phyloP scores from a whole-genome alignment of 345 rosid genomes.

The Acer yangbiense region DNA sequence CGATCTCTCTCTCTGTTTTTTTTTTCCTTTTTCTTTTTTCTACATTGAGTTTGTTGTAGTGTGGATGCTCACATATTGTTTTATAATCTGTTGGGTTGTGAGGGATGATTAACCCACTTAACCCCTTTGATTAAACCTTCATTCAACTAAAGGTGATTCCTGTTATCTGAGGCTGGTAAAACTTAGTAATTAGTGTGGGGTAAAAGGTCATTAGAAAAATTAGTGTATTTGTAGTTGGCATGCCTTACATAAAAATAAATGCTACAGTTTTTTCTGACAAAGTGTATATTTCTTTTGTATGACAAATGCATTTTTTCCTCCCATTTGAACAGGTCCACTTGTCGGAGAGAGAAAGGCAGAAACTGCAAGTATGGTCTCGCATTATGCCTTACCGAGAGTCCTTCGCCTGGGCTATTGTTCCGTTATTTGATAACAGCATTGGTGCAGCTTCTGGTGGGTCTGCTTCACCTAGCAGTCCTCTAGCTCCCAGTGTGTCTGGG shows the following conservation, averaged over 20 bases:
- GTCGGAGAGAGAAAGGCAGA: conserved; percentile 96
- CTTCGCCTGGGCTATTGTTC: conserved; percentile 98
- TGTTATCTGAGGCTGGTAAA: background rate
- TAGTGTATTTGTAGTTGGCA: background rate
- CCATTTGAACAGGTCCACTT: conserved; percentile 65
- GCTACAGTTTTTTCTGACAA: background rate
- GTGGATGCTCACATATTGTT: background rate
- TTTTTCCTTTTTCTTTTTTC: background rate
- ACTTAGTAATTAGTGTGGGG: background rate
- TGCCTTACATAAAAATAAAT: background rate
- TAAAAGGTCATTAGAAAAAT: background rate
- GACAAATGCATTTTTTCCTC: conserved; percentile 12
- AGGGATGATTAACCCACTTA: background rate
- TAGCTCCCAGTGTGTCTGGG: conserved; percentile 83
- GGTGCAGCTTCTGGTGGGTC: conserved; percentile 77
- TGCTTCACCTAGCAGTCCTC: conserved; percentile 98
- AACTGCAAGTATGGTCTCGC: conserved; percentile 97
- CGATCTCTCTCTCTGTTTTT: background rate
- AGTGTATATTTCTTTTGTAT: conserved; percentile 15
- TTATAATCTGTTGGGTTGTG: background rate
- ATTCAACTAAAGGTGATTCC: background rate
- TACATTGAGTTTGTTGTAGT: background rate
- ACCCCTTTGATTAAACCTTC: background rate
- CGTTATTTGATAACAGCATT: conserved; percentile 86
- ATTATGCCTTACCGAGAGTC: conserved; percentile 97